Conservation (phyloP, 306 rosid species). For the Prunus dulcis region DNA sequence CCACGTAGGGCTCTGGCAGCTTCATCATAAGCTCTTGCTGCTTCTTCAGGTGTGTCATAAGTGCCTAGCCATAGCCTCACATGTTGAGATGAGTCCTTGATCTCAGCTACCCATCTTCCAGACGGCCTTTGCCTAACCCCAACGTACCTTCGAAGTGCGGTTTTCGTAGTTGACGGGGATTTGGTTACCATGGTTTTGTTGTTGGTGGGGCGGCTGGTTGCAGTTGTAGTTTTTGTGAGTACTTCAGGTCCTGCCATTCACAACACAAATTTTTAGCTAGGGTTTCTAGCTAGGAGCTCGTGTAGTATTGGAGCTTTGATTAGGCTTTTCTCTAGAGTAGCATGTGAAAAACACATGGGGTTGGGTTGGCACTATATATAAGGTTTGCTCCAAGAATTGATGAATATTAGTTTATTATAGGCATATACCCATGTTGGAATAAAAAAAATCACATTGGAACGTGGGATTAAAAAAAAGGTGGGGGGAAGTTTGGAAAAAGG, state of each 20-base stretch:
- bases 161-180: conserved; percentile 23
- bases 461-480: too few species aligned
- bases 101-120: conserved; percentile 94
- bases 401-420: conserved; percentile 10
- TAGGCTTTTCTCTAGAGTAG: neutral
- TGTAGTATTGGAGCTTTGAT: neutral
- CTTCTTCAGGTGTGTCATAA: conserved; percentile 86
- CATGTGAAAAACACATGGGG: conserved; percentile 5
- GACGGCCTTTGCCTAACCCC: conserved; percentile 93
- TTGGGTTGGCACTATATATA: conserved; percentile 31
- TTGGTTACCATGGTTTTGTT: conserved; percentile 16
- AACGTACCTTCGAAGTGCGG: conserved; percentile 48
- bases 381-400: conserved; percentile 27
- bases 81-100: conserved; percentile 86
- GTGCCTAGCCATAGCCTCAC: conserved; percentile 91
- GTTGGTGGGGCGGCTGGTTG: conserved; percentile 9
- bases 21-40: conserved; percentile 89
- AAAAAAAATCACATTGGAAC: too few species aligned
- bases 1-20: conserved; percentile 80
- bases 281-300: neutral
- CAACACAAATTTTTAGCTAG: neutral
- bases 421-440: too few species aligned
- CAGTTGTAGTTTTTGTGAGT: conserved; percentile 35
- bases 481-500: too few species aligned
- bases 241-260: conserved; percentile 56